Conservation (phyloP, 345 rosid genomes). For the Heritiera fomes region DNA sequence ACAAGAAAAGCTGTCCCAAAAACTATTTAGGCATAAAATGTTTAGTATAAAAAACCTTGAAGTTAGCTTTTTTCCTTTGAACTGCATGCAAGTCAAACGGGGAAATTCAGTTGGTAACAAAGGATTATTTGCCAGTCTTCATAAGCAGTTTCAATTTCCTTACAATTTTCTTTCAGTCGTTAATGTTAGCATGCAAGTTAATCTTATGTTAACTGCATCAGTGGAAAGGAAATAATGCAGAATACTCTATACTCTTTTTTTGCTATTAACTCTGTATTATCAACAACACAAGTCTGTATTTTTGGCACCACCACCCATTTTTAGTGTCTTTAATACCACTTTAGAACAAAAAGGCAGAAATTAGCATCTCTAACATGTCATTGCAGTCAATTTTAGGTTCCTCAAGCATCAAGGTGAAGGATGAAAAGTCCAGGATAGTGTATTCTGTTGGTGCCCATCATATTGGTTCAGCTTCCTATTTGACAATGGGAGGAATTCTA, state of each 20-base stretch:
- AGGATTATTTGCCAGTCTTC: background rate
- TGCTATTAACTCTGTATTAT: background rate
- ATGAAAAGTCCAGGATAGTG: slow-evolving; percentile 40
- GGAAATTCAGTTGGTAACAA: background rate
- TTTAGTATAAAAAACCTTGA: background rate
- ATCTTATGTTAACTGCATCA: background rate
- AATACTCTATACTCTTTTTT: background rate
- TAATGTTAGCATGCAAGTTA: background rate
- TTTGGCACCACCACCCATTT: background rate
- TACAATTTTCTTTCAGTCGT: background rate
- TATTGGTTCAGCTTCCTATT: slow-evolving; percentile 42
- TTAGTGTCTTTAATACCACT: background rate
- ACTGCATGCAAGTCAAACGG: background rate
- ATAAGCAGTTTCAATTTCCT: background rate
- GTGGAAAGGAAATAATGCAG: background rate
- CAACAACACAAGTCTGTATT: background rate
- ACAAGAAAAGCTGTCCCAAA: too few relatives aligned
- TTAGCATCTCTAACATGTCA: background rate
- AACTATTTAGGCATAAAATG: background rate
- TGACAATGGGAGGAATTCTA: slow-evolving; percentile 24
- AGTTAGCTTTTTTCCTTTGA: background rate
- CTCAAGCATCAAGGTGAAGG: slow-evolving; percentile 69
- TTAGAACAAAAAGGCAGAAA: background rate
- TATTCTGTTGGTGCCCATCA: slow-evolving; percentile 54
- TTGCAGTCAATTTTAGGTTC: slow-evolving; percentile 54